phyloP scores from a whole-genome alignment of 495 filamentous ascomycete genomes.

The Aspergillus leporis region DNA sequence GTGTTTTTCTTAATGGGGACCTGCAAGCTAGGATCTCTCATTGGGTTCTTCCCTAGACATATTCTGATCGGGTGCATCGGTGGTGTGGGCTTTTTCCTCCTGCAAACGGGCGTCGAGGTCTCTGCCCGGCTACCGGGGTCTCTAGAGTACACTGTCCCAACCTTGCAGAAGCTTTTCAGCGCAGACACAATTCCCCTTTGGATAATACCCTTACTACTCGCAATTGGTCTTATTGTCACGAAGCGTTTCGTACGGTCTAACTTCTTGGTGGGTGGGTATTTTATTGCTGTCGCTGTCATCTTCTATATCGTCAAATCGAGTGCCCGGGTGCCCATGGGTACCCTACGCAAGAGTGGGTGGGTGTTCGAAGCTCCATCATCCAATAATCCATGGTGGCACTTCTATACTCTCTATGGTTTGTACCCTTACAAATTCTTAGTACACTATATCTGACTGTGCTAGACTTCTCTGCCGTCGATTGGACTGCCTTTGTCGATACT shows the following conservation, averaged over 20 bases:
- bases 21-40: constrained; percentile 82
- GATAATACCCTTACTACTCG: constrained; percentile 75
- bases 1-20: constrained; percentile 90
- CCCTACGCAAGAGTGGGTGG: constrained; percentile 75
- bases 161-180: constrained; percentile 68
- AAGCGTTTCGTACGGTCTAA: constrained; percentile 75
- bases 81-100: constrained; percentile 94
- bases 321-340: constrained; percentile 59
- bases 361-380: constrained; percentile 82
- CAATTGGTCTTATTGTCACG: constrained; percentile 70
- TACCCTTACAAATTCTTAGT: not conserved
- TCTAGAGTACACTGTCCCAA: constrained; percentile 75
- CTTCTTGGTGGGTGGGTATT: constrained; percentile 83
- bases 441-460: constrained; percentile 12
- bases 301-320: constrained; percentile 81
- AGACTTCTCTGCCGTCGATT: constrained; percentile 77
- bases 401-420: constrained; percentile 90
- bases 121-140: constrained; percentile 86
- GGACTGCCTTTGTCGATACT: constrained; percentile 74
- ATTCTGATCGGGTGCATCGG: constrained; percentile 98
- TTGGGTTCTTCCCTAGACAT: constrained; percentile 94
- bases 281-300: constrained; percentile 71
- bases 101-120: constrained; percentile 90
- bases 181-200: constrained; percentile 77
- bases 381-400: constrained; percentile 92